phyloP scores from a whole-genome alignment of 495 filamentous ascomycete species.

The Cenococcum geophilum region DNA sequence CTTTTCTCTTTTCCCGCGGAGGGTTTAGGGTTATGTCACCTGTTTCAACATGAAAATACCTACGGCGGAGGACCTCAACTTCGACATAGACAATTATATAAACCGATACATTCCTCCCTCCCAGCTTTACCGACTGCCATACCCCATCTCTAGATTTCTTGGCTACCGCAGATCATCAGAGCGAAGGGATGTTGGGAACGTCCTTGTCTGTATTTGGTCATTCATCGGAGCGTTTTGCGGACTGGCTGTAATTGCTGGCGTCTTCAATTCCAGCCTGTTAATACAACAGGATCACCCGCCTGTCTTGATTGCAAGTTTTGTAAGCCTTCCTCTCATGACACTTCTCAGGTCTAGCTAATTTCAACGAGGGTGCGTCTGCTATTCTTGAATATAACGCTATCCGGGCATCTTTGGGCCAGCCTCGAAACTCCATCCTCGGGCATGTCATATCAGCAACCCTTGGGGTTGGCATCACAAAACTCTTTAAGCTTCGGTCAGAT shows the following conservation, averaged over 20 bases:
- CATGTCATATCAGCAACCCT: slow-evolving; percentile 62
- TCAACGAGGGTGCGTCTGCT: slow-evolving; percentile 34
- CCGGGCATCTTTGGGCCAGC: slow-evolving; percentile 78
- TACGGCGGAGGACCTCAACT: slow-evolving; percentile 20
- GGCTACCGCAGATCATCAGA: slow-evolving; percentile 30
- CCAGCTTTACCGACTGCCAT: slow-evolving; percentile 28
- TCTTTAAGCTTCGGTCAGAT: slow-evolving; percentile 56
- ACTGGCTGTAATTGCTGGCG: slow-evolving; percentile 28
- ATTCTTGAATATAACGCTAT: slow-evolving; percentile 43
- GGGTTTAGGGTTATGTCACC: not conserved
- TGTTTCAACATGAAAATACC: not conserved
- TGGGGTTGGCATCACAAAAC: slow-evolving; percentile 63
- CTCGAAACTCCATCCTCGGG: slow-evolving; percentile 67
- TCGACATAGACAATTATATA: slow-evolving; percentile 35
- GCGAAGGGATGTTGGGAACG: slow-evolving; percentile 28
- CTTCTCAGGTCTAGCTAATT: not conserved
- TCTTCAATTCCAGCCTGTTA: slow-evolving; percentile 24
- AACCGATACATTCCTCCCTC: slow-evolving; percentile 33
- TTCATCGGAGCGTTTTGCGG: slow-evolving; percentile 34
- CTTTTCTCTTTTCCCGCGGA: not conserved
- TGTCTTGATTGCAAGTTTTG: slow-evolving; percentile 31
- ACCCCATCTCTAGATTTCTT: slow-evolving; percentile 30
- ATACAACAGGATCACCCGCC: slow-evolving; percentile 30
- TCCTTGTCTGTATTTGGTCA: slow-evolving; percentile 27
- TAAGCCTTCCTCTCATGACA: slow-evolving; percentile 7